A percentile compares a stretch with the other conserved stretches of the same genome.
phyloP scores from a whole-genome alignment of 192 early-diverging fungal genomes.

The Ambispora gerdemannii region DNA sequence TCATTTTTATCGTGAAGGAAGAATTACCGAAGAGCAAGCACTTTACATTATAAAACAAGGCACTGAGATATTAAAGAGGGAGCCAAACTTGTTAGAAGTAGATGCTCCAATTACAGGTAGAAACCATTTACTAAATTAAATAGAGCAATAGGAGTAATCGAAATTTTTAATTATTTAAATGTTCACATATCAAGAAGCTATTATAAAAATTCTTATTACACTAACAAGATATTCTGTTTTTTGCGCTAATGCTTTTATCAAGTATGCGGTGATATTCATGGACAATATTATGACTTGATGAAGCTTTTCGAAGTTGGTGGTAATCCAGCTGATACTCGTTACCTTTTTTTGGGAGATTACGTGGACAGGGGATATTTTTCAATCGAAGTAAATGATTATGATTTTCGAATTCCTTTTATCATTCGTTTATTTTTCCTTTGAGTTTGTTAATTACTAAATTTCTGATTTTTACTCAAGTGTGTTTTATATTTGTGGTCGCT shows the following conservation, averaged over 20 bases:
- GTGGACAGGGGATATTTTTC: slow-evolving; percentile 97
- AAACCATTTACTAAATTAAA: too few species aligned
- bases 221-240: background rate
- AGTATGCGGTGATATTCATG: slow-evolving; percentile 98
- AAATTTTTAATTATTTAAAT: too few species aligned
- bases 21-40: slow-evolving; percentile 88
- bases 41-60: slow-evolving; percentile 81
- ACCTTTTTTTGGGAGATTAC: slow-evolving; percentile 95
- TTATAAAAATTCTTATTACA: background rate
- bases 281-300: slow-evolving; percentile 97
- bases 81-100: slow-evolving; percentile 83
- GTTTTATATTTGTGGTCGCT: slow-evolving; percentile 86
- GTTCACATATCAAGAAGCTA: too few species aligned
- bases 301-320: slow-evolving; percentile 98
- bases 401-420: background rate
- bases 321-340: slow-evolving; percentile 83
- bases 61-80: slow-evolving; percentile 73
- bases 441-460: background rate
- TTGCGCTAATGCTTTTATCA: background rate
- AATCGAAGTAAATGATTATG: slow-evolving; percentile 69
- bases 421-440: background rate
- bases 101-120: slow-evolving; percentile 89
- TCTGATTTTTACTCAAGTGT: slow-evolving; percentile 54
- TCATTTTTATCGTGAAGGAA: slow-evolving; percentile 91
- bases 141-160: too few species aligned